Evolutionary conservation across 331 rosid species (phyloP), one percentile per base, ranked within the genome.

Genomic region (Malus hybrid): DNA sequence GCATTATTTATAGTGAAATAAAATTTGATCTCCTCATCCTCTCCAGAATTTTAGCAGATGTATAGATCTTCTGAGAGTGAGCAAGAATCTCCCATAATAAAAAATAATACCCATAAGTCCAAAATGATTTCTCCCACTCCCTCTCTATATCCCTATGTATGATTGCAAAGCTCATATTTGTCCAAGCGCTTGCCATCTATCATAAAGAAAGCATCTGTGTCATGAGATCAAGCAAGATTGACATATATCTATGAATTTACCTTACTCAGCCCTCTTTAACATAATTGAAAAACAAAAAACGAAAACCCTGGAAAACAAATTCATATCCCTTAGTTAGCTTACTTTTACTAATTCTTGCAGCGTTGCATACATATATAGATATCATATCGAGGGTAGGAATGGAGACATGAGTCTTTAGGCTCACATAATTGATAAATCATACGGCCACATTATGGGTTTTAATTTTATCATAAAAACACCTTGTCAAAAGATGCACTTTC

Each of bases 181-280:
- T 94, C 96, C 93, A 92, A 88, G 97, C 97, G 92, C 97, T 89
- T 85, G 99, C 20, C 89, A 94, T 94, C 99, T 94, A 94, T 89
- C 99, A 94, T 94, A 90, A 92, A 94, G 87, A 94, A 94, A 94
- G 96, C 97, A 94, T 88, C 75, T 77, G 90, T 88, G 91, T 94
- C 96, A 94, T 90, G 91, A 88, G 87, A 91, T 87, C 83, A 87
- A 78, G 89, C 83, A 89, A 86, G 84, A 89, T 84, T 84, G 80
- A 82, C 91, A 94, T 75, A 89, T 76, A 91, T 89, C 86, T 78
- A 85, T 84, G 85, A 79, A 89, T 80, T 81, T 91, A 87, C 99
- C 99, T 94, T 76, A 89, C 85, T 80, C 89, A 81, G 80, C 88
- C 86, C 87, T 86, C 94, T 86, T 84, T 83, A 83, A 77, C 86